A percentile compares a stretch with the other conserved stretches of the same genome.
Conservation (phyloP, 495 filamentous ascomycete species). For the Lophium mytilinum region DNA sequence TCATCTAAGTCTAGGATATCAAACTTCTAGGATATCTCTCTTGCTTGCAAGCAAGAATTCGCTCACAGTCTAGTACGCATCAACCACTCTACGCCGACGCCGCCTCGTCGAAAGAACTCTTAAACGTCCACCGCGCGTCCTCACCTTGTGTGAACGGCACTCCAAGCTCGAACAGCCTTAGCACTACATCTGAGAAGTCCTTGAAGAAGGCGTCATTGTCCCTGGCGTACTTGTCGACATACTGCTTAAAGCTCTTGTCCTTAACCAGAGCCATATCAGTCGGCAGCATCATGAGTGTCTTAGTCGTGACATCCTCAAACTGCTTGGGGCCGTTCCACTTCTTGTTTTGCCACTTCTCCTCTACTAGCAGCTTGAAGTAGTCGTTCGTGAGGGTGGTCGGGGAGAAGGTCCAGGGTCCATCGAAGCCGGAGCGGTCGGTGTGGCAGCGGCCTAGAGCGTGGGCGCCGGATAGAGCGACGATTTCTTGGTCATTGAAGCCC, state of each 20-base stretch:
- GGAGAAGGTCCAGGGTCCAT: constrained; percentile 93
- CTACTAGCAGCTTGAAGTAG: constrained; percentile 76
- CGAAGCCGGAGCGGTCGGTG: constrained; percentile 77
- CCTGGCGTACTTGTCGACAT: constrained; percentile 86
- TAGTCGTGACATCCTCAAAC: constrained; percentile 73
- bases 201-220: constrained; percentile 88
- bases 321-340: constrained; percentile 92
- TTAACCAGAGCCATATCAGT: constrained; percentile 80
- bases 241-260: constrained; percentile 78
- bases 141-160: constrained; percentile 73
- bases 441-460: constrained; percentile 94
- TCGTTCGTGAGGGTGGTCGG: constrained; percentile 93
- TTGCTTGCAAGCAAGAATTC: neutral
- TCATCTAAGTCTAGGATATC: no score
- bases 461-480: constrained; percentile 81
- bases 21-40: neutral
- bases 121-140: constrained; percentile 66
- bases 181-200: constrained; percentile 73
- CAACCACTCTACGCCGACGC: neutral
- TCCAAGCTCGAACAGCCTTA: constrained; percentile 87
- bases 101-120: constrained; percentile 39
- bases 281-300: constrained; percentile 95
- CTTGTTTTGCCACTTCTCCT: constrained; percentile 85
- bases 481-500: constrained; percentile 97
- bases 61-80: neutral